These are phyloP conservation scores for Mycena epipterygia DNA, from an alignment of 768 basidiomycete genomes.

Conservation along the genomic window DNA sequence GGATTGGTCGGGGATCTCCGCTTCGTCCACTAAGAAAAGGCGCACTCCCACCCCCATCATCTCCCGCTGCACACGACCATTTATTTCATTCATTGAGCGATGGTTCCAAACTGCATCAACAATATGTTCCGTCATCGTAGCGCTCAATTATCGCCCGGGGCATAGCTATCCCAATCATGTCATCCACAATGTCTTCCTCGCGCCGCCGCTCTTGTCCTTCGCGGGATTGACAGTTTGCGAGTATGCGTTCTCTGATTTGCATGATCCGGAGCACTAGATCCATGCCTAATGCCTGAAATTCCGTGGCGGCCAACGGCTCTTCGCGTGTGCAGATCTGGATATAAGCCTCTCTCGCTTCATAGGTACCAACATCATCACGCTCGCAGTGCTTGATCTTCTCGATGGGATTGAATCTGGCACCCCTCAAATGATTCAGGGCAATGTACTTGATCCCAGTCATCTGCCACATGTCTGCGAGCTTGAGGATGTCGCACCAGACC, in stretches of 20 bases:
- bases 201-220: neutral
- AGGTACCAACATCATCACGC: neutral
- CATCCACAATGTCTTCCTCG: conserved; percentile 8
- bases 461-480: conserved; percentile 24
- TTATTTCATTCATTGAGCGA: too few species aligned
- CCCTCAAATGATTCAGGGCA: neutral
- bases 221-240: neutral
- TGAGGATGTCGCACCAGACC: conserved; percentile 18
- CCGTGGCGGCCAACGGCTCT: conserved; percentile 9
- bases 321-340: conserved; percentile 14
- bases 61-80: too few species aligned
- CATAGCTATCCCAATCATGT: neutral
- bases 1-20: too few species aligned
- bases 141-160: too few species aligned
- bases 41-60: too few species aligned
- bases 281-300: conserved; percentile 24
- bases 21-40: too few species aligned
- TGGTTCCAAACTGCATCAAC: too few species aligned
- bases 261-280: conserved; percentile 15
- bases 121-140: too few species aligned
- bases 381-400: conserved; percentile 20
- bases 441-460: neutral
- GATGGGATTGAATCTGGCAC: neutral
- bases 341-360: conserved; percentile 8
- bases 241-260: conserved; percentile 23